A percentile compares a stretch with the other conserved stretches of the same genome.
phyloP scores from a whole-genome alignment of 192 early-diverging fungal genomes.

The Helicostylum pulchrum region DNA sequence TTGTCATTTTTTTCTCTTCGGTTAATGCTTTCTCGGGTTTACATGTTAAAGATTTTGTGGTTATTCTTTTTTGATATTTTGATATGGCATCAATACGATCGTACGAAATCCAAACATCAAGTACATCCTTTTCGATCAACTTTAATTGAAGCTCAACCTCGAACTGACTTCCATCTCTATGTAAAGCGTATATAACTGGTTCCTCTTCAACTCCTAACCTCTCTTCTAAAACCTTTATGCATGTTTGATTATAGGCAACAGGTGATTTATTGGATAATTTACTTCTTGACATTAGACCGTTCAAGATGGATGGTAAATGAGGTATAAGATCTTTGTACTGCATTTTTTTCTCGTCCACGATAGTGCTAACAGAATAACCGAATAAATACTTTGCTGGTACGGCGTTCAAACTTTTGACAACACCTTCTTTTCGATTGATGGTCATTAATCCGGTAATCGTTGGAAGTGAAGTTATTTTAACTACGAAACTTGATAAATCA shows the following conservation, averaged over 20 bases:
- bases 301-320: constrained; percentile 50
- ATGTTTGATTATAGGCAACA: constrained; percentile 1
- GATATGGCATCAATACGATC: neutral
- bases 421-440: constrained; percentile 36
- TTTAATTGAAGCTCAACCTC: constrained; percentile 57
- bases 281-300: constrained; percentile 24
- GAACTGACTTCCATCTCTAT: constrained; percentile 59
- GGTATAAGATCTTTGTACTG: constrained; percentile 54
- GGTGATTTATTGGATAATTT: neutral
- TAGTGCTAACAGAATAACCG: constrained; percentile 39
- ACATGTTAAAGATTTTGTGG: no score
- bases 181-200: constrained; percentile 38
- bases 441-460: constrained; percentile 63
- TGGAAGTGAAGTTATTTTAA: constrained; percentile 59
- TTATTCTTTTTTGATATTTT: neutral
- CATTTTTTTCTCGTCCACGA: constrained; percentile 46
- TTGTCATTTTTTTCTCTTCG: no score
- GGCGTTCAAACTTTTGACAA: constrained; percentile 53
- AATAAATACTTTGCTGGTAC: constrained; percentile 64
- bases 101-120: neutral
- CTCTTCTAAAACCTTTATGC: no score
- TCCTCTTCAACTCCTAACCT: no score
- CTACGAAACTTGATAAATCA: constrained; percentile 1
- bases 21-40: no score
- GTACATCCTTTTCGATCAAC: neutral